Percentiles rank a stretch among this genome's conserved stretches.
phyloP scores from a whole-genome alignment of 2,329 filamentous ascomycete genomes.

The Dothideomycetes sp. region DNA sequence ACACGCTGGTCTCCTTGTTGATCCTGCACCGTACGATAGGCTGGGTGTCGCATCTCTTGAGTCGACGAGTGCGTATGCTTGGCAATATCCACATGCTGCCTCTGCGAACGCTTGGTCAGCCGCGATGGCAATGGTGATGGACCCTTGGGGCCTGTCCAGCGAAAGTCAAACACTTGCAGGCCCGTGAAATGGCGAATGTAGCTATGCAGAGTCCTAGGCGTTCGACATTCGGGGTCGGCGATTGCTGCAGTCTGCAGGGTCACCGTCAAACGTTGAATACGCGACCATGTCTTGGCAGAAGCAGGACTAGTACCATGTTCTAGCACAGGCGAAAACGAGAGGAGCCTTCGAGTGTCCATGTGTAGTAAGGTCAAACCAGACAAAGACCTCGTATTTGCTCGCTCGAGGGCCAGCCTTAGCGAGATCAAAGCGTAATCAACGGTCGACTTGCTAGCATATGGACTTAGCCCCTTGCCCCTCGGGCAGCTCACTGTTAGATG shows the following conservation, averaged over 20 bases:
- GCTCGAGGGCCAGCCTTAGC: conserved; percentile 71
- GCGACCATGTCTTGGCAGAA: conserved; percentile 61
- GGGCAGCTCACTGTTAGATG: conserved; percentile 70
- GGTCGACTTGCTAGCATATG: conserved; percentile 63
- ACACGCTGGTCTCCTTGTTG: not conserved
- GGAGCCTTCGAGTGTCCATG: conserved; percentile 64
- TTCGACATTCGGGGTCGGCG: not conserved
- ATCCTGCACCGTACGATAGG: not conserved
- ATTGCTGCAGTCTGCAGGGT: conserved; percentile 59
- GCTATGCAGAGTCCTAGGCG: conserved; percentile 53
- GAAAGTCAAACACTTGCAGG: conserved; percentile 63
- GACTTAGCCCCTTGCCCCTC: conserved; percentile 50
- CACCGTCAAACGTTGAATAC: conserved; percentile 66
- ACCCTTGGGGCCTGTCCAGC: conserved; percentile 40
- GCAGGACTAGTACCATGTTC: conserved; percentile 67
- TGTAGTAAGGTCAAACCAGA: conserved; percentile 60
- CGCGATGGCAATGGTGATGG: not conserved
- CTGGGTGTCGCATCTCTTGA: conserved; percentile 2
- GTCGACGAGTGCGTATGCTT: not conserved
- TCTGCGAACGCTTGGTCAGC: not conserved
- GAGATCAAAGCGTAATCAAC: conserved; percentile 87
- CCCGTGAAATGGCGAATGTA: conserved; percentile 61
- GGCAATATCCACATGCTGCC: not conserved
- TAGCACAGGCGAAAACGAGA: conserved; percentile 64
- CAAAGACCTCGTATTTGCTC: conserved; percentile 54